Base-by-base conservation (phyloP, 306 rosid species). In the Ziziphus jujuba region DNA sequence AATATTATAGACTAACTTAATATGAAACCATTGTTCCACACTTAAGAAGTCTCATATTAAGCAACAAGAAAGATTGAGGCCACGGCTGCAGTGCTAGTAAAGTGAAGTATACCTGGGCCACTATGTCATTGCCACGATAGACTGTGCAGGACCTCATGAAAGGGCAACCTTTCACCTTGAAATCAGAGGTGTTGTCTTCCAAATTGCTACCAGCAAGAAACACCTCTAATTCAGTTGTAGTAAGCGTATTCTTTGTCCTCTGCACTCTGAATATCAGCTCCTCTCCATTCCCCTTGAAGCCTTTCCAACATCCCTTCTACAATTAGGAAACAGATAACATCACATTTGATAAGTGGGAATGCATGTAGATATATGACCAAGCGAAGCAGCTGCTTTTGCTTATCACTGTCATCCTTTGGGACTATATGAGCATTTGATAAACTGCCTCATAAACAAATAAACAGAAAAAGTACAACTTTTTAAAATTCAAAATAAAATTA, bases 271-370 rank as follows among this genome's bases (percentile, higher is more conserved):
- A 84, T 52, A 82, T 68, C 65, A 83, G 55, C 3, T 85, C 71
- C 68, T 71, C 60, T 3, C 55, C 74, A 3, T 55, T 81, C 60
- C 89, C 97, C 67, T 73, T 86, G 4, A 75, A 90, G 67, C 97
- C 91, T 71, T 80, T 77, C 98, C 98, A 93, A 69, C 55, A 70
- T 28, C 92, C 91, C 55, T 68, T 74, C 97, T 93, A 45, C 66
- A 54, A 68, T 70, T 52, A 80, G 60, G 64, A 72, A 63, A 60
- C 22, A 35, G 20, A 9, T 22, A 48, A 6, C 33, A 2, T 28
- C 19, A 40, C 7, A 67, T 21, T 38, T 19, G 7, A 28, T 44
- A 20, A 21, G 24, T 28, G 33, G 33, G 33, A 28, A 28, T 31
- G 67, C 54, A n/a, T 12, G 1, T 21, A 34, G 11, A 43, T 55